phyloP scores from a whole-genome alignment of 345 rosid genomes.

The Rhodomyrtus tomentosa region DNA sequence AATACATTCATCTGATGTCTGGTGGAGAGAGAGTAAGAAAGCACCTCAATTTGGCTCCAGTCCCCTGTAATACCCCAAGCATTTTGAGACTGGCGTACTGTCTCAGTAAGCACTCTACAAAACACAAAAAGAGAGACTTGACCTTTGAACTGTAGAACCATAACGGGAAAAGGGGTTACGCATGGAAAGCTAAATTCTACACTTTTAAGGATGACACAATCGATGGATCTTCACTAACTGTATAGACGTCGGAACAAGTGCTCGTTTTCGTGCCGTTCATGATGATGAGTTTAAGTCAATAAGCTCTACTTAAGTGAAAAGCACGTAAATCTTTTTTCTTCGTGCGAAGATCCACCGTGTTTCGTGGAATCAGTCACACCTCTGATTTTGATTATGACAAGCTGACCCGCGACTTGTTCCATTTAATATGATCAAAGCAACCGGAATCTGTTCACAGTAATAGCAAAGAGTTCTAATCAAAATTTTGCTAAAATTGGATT shows the following conservation, averaged over 20 bases:
- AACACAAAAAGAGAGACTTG: not conserved
- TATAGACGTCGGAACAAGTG: not conserved
- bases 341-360: not conserved
- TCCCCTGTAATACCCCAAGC: slow-evolving; percentile 46
- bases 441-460: not conserved
- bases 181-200: not conserved
- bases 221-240: not conserved
- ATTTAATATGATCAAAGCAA: not conserved
- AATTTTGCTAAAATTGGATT: not conserved
- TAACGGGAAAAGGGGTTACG: not conserved
- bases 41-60: slow-evolving; percentile 84
- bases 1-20: not conserved
- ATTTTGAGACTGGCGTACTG: slow-evolving; percentile 67
- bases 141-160: not conserved
- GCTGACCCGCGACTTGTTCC: not conserved
- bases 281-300: not conserved
- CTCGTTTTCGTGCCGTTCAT: not conserved
- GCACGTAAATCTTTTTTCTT: not conserved
- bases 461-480: not conserved
- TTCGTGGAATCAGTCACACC: not conserved
- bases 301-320: not conserved
- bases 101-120: slow-evolving; percentile 75
- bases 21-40: not conserved
- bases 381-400: not conserved
- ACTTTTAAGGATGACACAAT: not conserved